Evolutionary conservation across 805 yeast genomes (phyloP).

Genomic region (Cyberlindnera lachancei): DNA sequence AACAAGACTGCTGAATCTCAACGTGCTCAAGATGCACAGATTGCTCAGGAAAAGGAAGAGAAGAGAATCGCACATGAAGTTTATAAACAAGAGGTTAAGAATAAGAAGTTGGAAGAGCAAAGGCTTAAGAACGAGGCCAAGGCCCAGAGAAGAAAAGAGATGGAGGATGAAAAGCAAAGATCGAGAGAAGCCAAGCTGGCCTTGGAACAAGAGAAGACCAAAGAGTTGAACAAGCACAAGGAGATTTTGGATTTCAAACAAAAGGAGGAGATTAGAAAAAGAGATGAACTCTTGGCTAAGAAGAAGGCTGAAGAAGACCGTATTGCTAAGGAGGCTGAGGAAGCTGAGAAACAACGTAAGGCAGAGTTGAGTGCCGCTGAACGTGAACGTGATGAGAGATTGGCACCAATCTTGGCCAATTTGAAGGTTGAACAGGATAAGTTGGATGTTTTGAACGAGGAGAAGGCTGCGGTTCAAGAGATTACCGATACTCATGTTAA

Average conservation of each 20-base stretch:
- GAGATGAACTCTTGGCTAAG: constrained; percentile 21
- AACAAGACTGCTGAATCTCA: constrained; percentile 62
- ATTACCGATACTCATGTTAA: constrained; percentile 36
- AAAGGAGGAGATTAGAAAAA: constrained; percentile 21
- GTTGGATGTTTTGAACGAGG: constrained; percentile 41
- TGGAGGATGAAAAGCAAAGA: constrained; percentile 28
- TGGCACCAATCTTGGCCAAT: constrained; percentile 49
- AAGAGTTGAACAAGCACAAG: constrained; percentile 28
- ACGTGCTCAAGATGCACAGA: constrained; percentile 47
- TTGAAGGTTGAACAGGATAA: constrained; percentile 41
- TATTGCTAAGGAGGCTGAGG: constrained; percentile 22
- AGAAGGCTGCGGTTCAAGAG: constrained; percentile 39
- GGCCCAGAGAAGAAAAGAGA: constrained; percentile 25
- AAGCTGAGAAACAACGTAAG: constrained; percentile 39
- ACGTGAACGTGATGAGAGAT: constrained; percentile 43
- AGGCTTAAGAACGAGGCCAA: constrained; percentile 42
- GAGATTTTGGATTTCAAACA: constrained; percentile 30
- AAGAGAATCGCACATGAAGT: constrained; percentile 32
- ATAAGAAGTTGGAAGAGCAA: constrained; percentile 35
- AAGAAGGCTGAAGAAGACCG: constrained; percentile 24
- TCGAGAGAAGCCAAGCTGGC: constrained; percentile 24
- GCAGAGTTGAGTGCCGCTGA: constrained; percentile 36
- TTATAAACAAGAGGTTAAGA: constrained; percentile 32
- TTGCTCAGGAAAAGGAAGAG: constrained; percentile 28
- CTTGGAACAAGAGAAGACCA: constrained; percentile 25